Evolutionary conservation across 768 basidiomycete genomes (phyloP), one percentile per base, ranked within the genome.

Genomic region (Mycena amicta): DNA sequence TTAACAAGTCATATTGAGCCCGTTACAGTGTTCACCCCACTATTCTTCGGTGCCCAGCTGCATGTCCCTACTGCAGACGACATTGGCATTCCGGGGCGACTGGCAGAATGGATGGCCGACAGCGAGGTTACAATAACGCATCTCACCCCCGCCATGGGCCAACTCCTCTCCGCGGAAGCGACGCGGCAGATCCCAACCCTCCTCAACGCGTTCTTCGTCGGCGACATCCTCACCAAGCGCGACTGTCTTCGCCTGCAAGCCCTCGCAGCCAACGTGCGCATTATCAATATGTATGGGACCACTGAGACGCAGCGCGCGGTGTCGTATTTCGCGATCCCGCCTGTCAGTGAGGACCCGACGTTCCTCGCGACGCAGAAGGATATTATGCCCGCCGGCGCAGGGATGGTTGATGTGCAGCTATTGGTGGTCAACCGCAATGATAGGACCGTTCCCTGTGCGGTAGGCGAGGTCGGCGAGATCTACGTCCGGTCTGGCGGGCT

Each of bases 271-370:
- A 97, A 98, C 66, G 94, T 95, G 15, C 80, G 87, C 30, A 98
- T 99, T 70, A 88, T 98, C 74, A 99, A 99, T 80, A 99, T 99
- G 97, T 99, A 98, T 72, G 97, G 97, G 16, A 98, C 97, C 5
- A 99, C 97, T 22, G 97, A 99, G 75, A 98, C 97, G 6, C 97
- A 99, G 72, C 92, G 97, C 52, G 97, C 97, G 2, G 97, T 99
- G 11, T 98, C 95, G 22, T 98, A 98, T 76, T 98, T 95, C 70
- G 83, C 87, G 22, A 93, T 98, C 65, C 95, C 96, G 2, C 84
- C 91, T 52, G 83, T 96, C 8, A 76, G 87, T 6, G 80, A 81
- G 55, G 95, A 98, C 68, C 82, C 89, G 0, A 95, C 94, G 1
- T 98, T 97, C 83, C 82, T 98, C 40, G 84, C 88, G 23, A 93